A percentile compares a stretch with the other conserved stretches of the same genome.
Evolutionary conservation across 257 asterid species (phyloP).

Genomic region (Nicotiana tomentosiformis): DNA sequence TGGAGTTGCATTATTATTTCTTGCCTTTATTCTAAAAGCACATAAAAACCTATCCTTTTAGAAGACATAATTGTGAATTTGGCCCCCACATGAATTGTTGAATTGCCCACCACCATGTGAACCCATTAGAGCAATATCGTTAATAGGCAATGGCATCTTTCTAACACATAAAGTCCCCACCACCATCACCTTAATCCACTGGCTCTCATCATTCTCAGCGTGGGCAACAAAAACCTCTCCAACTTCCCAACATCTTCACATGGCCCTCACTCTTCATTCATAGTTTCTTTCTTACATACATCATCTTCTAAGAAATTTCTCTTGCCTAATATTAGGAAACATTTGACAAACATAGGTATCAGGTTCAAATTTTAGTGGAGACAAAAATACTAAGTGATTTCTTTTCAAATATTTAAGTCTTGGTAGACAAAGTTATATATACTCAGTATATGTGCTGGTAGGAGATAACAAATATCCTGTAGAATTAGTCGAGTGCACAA

Average conservation of each 20-base stretch:
- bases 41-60: neutral
- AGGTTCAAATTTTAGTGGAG: too few species aligned
- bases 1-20: neutral
- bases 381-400: too few species aligned
- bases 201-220: slow-evolving; percentile 10
- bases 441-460: too few species aligned
- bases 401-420: too few species aligned
- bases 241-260: slow-evolving; percentile 11
- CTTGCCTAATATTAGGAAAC: slow-evolving; percentile 2
- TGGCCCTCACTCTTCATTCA: slow-evolving; percentile 4
- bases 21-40: neutral
- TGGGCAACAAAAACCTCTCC: neutral
- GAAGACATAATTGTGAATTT: neutral
- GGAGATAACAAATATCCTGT: fast-evolving
- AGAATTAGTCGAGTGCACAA: too few species aligned
- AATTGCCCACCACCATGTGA: slow-evolving; percentile 14
- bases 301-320: neutral
- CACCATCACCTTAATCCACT: neutral
- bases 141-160: neutral
- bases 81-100: slow-evolving; percentile 15
- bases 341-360: neutral
- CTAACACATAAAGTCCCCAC: neutral
- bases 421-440: too few species aligned
- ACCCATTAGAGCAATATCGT: slow-evolving; percentile 1
- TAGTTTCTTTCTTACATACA: neutral